Conservation (phyloP, 108 stramenopile genomes). For the Skeletonema marinoi region DNA sequence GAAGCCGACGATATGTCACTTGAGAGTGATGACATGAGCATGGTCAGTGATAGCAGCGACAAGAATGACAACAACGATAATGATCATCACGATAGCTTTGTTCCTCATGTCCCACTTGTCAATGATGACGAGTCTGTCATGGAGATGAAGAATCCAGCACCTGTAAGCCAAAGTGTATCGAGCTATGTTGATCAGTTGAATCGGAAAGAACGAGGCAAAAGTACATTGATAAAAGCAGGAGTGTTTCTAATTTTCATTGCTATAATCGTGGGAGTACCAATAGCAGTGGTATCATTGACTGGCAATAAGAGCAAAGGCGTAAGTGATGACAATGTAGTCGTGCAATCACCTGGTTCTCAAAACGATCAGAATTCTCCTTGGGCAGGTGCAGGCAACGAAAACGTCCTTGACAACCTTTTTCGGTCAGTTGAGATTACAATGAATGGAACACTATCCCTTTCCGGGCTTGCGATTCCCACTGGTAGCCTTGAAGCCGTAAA, state of each 20-base stretch:
- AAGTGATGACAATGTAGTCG: not conserved
- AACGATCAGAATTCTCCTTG: not conserved
- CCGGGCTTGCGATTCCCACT: not conserved
- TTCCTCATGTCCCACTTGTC: constrained; percentile 25
- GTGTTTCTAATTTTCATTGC: constrained; percentile 25
- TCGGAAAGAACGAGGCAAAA: constrained; percentile 21
- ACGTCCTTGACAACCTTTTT: constrained; percentile 2
- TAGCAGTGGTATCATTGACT: constrained; percentile 25
- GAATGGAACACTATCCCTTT: not conserved
- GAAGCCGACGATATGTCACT: constrained; percentile 9
- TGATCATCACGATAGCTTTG: not conserved
- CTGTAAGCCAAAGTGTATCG: constrained; percentile 36
- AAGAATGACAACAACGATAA: not conserved
- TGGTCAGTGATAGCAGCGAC: constrained; percentile 1
- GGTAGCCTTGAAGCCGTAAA: not conserved
- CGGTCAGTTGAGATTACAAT: not conserved
- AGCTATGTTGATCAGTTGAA: constrained; percentile 48
- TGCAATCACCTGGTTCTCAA: not conserved
- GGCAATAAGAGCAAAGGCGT: constrained; percentile 4
- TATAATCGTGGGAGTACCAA: constrained; percentile 29
- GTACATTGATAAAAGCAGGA: constrained; percentile 25
- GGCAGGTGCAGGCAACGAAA: not conserved
- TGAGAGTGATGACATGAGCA: constrained; percentile 15
- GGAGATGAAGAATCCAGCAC: constrained; percentile 50
- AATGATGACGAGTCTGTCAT: constrained; percentile 48